Conservation (phyloP, 164 flowering plant genomes). For the Tinospora cordifolia region DNA sequence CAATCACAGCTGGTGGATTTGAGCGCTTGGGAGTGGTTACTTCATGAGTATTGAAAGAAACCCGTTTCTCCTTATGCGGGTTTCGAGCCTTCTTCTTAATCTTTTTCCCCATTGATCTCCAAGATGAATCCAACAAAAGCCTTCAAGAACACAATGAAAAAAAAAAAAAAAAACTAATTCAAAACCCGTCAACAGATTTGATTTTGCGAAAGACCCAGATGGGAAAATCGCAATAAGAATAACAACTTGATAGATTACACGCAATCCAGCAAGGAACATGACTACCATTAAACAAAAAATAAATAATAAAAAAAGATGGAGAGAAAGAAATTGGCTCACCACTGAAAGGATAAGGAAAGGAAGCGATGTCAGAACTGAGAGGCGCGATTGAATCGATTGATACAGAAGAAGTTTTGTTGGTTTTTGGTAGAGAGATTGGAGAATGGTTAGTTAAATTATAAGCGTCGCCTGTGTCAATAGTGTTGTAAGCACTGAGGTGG, state of each 20-base stretch:
- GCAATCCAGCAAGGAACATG: conserved; percentile 3
- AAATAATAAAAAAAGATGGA: not conserved
- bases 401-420: not conserved
- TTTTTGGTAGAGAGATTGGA: not conserved
- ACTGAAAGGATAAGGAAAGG: conserved; percentile 8
- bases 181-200: conserved; percentile 7
- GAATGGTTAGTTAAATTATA: not conserved
- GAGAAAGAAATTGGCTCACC: conserved; percentile 13
- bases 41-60: conserved; percentile 18
- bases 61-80: conserved; percentile 44
- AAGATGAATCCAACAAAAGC: conserved; percentile 22
- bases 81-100: conserved; percentile 52
- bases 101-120: conserved; percentile 69
- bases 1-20: conserved; percentile 23
- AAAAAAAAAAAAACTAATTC: not conserved
- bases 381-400: conserved; percentile 12
- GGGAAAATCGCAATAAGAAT: not conserved
- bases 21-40: conserved; percentile 10
- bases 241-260: not conserved
- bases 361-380: conserved; percentile 9
- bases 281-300: not conserved
- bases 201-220: conserved; percentile 8
- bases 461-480: no score
- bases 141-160: not conserved
- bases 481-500: no score